Percentiles rank a stretch among this genome's conserved stretches.
These are phyloP conservation scores for Talaromyces verruculosus DNA, from an alignment of 2,329 filamentous ascomycete species.

Conservation along the genomic window DNA sequence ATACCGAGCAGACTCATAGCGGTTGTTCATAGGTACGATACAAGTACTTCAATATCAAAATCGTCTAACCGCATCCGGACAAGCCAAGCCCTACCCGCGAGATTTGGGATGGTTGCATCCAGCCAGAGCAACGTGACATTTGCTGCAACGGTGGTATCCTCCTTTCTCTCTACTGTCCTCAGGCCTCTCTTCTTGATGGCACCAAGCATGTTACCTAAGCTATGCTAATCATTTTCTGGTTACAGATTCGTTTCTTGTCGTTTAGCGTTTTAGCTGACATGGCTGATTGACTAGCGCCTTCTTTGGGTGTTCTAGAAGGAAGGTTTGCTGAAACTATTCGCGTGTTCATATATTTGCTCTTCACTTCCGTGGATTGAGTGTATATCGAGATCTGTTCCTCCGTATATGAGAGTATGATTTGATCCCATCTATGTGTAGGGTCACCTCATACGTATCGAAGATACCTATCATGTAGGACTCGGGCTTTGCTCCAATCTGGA, in stretches of 20 bases:
- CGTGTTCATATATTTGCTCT: background rate
- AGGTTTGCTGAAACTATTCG: background rate
- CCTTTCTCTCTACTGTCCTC: background rate
- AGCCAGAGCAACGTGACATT: conserved; percentile 19
- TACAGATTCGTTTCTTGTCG: background rate
- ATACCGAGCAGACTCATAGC: background rate
- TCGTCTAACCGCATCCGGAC: conserved; percentile 7
- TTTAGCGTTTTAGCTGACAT: background rate
- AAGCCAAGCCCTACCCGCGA: conserved; percentile 4
- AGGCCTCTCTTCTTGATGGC: background rate
- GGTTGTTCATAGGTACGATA: background rate
- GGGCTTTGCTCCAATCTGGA: background rate
- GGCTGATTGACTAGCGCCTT: background rate
- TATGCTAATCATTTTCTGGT: background rate
- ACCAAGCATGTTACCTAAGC: conserved; percentile 4
- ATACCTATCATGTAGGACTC: background rate
- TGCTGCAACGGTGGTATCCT: conserved; percentile 18
- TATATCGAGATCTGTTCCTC: background rate
- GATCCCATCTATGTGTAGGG: background rate
- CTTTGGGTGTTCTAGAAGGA: conserved; percentile 5
- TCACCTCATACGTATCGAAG: background rate
- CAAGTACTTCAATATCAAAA: background rate
- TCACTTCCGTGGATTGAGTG: background rate
- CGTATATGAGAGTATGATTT: background rate
- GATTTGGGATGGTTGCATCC: conserved; percentile 14